phyloP scores from a whole-genome alignment of 2,329 filamentous ascomycete species.

The Curvularia verruculosa region DNA sequence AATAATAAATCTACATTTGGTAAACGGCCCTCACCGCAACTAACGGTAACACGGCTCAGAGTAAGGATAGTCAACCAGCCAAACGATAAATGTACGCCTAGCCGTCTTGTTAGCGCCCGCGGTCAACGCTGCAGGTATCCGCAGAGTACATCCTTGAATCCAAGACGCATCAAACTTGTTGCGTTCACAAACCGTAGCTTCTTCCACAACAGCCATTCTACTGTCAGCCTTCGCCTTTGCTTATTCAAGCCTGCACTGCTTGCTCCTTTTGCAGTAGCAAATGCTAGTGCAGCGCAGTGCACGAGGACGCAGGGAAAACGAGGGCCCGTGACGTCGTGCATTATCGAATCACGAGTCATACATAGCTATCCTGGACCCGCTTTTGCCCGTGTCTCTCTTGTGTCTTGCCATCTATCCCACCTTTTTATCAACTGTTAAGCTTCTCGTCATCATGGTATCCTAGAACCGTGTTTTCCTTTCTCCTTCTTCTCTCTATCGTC shows the following conservation, averaged over 20 bases:
- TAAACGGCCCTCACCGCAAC: neutral
- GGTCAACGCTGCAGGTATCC: neutral
- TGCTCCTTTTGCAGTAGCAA: neutral
- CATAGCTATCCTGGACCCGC: neutral
- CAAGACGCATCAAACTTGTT: neutral
- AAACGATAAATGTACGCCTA: neutral
- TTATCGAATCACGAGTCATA: conserved; percentile 8
- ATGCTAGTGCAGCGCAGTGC: conserved; percentile 2
- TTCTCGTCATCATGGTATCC: conserved; percentile 1
- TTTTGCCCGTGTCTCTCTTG: neutral
- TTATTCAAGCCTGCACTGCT: neutral
- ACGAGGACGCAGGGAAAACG: conserved; percentile 2
- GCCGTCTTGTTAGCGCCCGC: neutral
- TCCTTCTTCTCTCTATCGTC: neutral
- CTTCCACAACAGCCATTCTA: neutral
- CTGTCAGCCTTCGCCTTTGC: neutral
- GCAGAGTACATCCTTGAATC: neutral
- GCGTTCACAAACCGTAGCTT: neutral
- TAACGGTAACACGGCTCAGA: neutral
- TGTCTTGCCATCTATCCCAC: neutral
- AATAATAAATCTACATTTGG: neutral
- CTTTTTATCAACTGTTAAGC: neutral
- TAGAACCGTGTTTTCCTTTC: conserved; percentile 3
- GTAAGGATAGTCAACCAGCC: neutral
- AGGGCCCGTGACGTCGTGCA: conserved; percentile 13